These are phyloP conservation scores for Salix dunnii DNA, from an alignment of 345 rosid genomes.

Conservation along the genomic window DNA sequence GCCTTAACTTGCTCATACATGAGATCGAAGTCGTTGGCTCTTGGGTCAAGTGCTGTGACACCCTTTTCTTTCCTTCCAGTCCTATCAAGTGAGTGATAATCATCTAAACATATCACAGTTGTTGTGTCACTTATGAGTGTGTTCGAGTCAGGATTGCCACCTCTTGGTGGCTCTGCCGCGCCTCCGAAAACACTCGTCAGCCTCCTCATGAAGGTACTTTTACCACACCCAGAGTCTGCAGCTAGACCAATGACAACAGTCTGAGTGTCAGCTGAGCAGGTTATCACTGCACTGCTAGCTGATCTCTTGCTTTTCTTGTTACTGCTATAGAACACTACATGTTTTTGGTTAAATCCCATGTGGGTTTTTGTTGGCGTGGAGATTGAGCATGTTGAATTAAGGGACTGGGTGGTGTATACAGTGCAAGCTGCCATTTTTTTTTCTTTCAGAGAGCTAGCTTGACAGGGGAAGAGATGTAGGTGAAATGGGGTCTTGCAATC, in stretches of 20 bases:
- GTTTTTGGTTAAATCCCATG: constrained; percentile 41
- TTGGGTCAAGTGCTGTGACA: constrained; percentile 91
- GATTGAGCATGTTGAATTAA: constrained; percentile 62
- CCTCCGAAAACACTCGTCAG: constrained; percentile 93
- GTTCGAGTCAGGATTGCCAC: constrained; percentile 96
- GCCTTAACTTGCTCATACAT: constrained; percentile 97
- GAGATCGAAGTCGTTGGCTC: constrained; percentile 84
- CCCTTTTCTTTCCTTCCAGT: constrained; percentile 87
- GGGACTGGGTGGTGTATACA: constrained; percentile 63
- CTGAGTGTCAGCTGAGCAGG: constrained; percentile 52
- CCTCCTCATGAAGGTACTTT: constrained; percentile 88
- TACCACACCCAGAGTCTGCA: constrained; percentile 93
- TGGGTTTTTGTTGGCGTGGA: constrained; percentile 49
- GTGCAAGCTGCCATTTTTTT: constrained; percentile 70
- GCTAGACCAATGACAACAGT: constrained; percentile 90
- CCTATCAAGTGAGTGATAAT: constrained; percentile 85
- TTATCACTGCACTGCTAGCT: constrained; percentile 38
- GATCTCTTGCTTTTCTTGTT: constrained; percentile 17
- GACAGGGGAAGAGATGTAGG: neutral
- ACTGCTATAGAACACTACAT: constrained; percentile 45
- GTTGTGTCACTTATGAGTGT: constrained; percentile 88
- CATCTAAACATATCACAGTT: constrained; percentile 89
- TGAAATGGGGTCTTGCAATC: neutral
- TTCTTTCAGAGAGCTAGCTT: constrained; percentile 9
- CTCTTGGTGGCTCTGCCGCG: constrained; percentile 86